phyloP scores from a whole-genome alignment of 2,329 filamentous ascomycete genomes.

The Tolypocladium amazonense region DNA sequence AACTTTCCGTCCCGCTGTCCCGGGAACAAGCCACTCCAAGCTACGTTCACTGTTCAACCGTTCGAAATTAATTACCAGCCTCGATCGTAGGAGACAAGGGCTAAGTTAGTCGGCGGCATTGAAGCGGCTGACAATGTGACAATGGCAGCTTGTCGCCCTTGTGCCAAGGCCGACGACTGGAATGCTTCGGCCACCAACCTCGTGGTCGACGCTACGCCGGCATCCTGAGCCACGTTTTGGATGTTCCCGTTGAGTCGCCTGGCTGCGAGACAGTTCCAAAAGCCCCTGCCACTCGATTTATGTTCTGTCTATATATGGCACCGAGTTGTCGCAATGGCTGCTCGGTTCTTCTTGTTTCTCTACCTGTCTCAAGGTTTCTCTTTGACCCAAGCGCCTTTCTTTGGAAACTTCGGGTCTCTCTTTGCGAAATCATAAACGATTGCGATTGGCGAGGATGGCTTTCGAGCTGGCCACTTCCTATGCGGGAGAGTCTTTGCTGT shows the following conservation, averaged over 20 bases:
- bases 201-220: not conserved
- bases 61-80: not conserved
- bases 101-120: not conserved
- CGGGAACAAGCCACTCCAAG: not conserved
- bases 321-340: not conserved
- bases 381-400: not conserved
- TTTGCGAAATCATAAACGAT: not conserved
- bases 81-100: not conserved
- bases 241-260: not conserved
- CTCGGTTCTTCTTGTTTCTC: not conserved
- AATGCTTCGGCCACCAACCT: not conserved
- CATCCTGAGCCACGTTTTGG: not conserved
- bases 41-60: not conserved
- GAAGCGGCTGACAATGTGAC: not conserved
- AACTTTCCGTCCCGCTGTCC: not conserved
- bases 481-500: constrained; percentile 30
- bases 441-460: constrained; percentile 15
- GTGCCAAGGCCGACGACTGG: not conserved
- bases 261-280: not conserved
- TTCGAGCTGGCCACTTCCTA: constrained; percentile 34
- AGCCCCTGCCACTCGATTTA: constrained; percentile 1
- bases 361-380: not conserved
- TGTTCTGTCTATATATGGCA: not conserved
- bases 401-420: not conserved
- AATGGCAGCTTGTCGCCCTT: not conserved